These are phyloP conservation scores for Dendrothele bispora DNA, from an alignment of 768 basidiomycete species.

Conservation along the genomic window DNA sequence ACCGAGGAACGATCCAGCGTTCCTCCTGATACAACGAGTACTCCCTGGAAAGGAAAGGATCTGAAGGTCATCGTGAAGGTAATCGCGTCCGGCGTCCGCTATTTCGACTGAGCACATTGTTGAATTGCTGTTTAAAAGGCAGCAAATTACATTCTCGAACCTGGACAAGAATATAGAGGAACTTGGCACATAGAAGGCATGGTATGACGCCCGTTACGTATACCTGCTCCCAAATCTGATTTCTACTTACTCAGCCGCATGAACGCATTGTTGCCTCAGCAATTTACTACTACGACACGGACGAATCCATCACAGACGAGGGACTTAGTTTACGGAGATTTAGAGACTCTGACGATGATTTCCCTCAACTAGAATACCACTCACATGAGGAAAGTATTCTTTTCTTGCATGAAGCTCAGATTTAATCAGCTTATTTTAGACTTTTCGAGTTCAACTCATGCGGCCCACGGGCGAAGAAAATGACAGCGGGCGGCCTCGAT, in stretches of 20 bases:
- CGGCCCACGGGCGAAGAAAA: background rate
- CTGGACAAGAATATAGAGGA: background rate
- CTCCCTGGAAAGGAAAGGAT: background rate
- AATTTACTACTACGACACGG: background rate
- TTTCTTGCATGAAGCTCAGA: no score
- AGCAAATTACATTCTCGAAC: background rate
- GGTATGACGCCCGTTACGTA: background rate
- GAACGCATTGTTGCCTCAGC: background rate
- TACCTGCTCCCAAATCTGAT: background rate
- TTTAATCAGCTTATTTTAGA: no score
- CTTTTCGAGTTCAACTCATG: background rate
- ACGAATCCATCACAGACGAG: background rate
- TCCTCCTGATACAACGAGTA: background rate
- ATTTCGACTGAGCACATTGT: background rate
- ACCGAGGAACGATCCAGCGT: background rate
- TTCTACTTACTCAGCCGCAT: background rate
- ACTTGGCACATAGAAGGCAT: background rate
- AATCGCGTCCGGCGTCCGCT: background rate
- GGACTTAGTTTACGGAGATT: background rate
- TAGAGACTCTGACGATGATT: background rate
- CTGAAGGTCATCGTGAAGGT: background rate
- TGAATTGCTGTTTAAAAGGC: background rate
- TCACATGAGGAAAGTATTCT: background rate
- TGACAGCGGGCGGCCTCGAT: conserved; percentile 10
- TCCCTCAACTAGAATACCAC: background rate